These are phyloP conservation scores for Penicillium hordei DNA, from an alignment of 2,329 filamentous ascomycete genomes.

Conservation along the genomic window DNA sequence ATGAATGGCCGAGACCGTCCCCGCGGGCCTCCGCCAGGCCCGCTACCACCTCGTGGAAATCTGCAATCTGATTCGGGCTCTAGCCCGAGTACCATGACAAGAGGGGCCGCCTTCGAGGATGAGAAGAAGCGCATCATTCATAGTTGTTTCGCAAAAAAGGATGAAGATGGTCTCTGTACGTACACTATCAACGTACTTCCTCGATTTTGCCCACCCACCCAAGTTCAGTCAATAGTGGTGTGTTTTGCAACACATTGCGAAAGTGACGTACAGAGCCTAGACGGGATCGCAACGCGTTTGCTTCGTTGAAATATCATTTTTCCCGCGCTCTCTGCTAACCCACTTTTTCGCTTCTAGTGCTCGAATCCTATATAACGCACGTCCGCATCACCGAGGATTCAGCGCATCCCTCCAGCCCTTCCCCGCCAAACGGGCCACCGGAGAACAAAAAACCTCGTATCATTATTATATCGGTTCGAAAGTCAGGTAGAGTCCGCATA, in stretches of 20 bases:
- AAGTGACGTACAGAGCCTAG: neutral
- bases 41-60: slow-evolving; percentile 35
- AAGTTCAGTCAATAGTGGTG: neutral
- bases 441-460: slow-evolving; percentile 82
- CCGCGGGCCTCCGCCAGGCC: slow-evolving; percentile 32
- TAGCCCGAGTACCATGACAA: slow-evolving; percentile 38
- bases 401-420: slow-evolving; percentile 75
- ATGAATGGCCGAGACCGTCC: slow-evolving; percentile 42
- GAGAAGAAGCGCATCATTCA: slow-evolving; percentile 94
- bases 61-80: slow-evolving; percentile 33
- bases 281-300: neutral
- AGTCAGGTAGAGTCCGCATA: slow-evolving; percentile 87
- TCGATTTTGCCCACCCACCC: neutral
- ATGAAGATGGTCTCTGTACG: slow-evolving; percentile 81
- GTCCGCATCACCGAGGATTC: slow-evolving; percentile 88
- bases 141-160: slow-evolving; percentile 89
- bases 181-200: slow-evolving; percentile 25
- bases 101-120: slow-evolving; percentile 89
- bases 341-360: slow-evolving; percentile 51
- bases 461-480: slow-evolving; percentile 90
- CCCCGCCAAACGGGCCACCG: slow-evolving; percentile 72
- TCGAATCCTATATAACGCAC: slow-evolving; percentile 97
- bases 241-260: neutral
- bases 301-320: neutral
- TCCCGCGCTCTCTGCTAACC: slow-evolving; percentile 19